Evolutionary conservation across 495 filamentous ascomycete genomes (phyloP).

Genomic region (Neurospora sp.): DNA sequence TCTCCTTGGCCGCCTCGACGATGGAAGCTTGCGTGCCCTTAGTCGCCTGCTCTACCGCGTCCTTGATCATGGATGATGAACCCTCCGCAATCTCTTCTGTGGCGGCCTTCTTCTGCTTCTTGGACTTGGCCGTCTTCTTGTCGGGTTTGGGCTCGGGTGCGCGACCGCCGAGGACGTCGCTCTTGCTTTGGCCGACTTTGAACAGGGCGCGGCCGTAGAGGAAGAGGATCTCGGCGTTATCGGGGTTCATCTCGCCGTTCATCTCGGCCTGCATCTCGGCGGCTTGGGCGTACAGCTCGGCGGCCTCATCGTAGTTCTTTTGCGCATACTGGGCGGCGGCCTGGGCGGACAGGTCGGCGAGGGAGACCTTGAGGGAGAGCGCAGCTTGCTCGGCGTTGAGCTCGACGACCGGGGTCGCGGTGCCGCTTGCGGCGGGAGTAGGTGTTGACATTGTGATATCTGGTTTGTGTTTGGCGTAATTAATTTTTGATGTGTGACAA

Average conservation of each 20-base stretch:
- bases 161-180: slow-evolving; percentile 82
- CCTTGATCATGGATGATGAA: slow-evolving; percentile 21
- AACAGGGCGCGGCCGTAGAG: slow-evolving; percentile 87
- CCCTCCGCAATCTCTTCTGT: slow-evolving; percentile 25
- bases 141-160: slow-evolving; percentile 47
- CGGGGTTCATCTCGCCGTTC: slow-evolving; percentile 81
- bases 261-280: slow-evolving; percentile 82
- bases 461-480: background rate
- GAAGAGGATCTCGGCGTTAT: slow-evolving; percentile 88
- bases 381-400: slow-evolving; percentile 31
- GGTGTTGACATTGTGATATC: slow-evolving; percentile 17
- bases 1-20: slow-evolving; percentile 31
- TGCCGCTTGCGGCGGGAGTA: slow-evolving; percentile 14
- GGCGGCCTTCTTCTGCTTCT: slow-evolving; percentile 16
- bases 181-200: slow-evolving; percentile 86
- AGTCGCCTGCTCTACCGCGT: slow-evolving; percentile 41
- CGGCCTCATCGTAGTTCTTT: slow-evolving; percentile 74
- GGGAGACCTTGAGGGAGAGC: slow-evolving; percentile 41
- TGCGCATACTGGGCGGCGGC: slow-evolving; percentile 57
- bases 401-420: slow-evolving; percentile 22
- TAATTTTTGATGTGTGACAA: background rate
- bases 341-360: slow-evolving; percentile 47
- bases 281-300: slow-evolving; percentile 80
- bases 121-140: slow-evolving; percentile 21
- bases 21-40: slow-evolving; percentile 33